phyloP scores from a whole-genome alignment of 23 red algal genomes.

The Chondrus crispus region DNA sequence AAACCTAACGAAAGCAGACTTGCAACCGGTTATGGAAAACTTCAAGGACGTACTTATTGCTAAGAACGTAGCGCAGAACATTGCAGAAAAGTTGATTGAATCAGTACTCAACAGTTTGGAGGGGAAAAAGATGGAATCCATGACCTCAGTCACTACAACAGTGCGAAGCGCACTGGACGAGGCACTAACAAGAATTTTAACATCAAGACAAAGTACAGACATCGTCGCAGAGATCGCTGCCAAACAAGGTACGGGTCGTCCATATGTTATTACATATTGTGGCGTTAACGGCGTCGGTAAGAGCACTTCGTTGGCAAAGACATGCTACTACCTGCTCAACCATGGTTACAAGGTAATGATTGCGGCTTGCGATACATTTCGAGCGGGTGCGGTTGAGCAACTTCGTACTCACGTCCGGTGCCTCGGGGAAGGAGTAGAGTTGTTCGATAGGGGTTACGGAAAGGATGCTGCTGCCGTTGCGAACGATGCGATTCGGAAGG shows the following conservation, averaged over 20 bases:
- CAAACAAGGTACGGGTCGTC: constrained; percentile 25
- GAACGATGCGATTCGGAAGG: constrained; percentile 72
- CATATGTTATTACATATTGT: constrained; percentile 90
- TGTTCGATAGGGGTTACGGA: constrained; percentile 90
- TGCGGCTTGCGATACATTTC: constrained; percentile 98
- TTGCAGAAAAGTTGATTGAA: constrained; percentile 82
- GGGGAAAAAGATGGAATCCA: constrained; percentile 39
- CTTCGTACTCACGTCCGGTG: constrained; percentile 90
- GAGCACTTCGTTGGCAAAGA: constrained; percentile 91
- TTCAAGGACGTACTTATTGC: constrained; percentile 72
- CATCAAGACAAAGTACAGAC: constrained; percentile 66
- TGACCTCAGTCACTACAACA: constrained; percentile 49
- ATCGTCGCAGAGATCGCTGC: constrained; percentile 57
- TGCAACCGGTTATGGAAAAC: constrained; percentile 62
- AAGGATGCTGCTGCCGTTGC: constrained; percentile 87
- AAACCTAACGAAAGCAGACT: constrained; percentile 49
- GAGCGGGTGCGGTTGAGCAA: constrained; percentile 97
- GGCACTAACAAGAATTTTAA: constrained; percentile 77
- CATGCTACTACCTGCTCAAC: constrained; percentile 72
- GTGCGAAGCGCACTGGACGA: constrained; percentile 78
- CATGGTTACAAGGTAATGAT: constrained; percentile 79
- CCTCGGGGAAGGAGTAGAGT: constrained; percentile 63
- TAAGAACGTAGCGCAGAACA: constrained; percentile 87
- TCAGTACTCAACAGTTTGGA: constrained; percentile 73
- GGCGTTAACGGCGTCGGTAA: constrained; percentile 99